phyloP scores from a whole-genome alignment of 2,329 filamentous ascomycete species.

The Coniochaeta pulveracea region DNA sequence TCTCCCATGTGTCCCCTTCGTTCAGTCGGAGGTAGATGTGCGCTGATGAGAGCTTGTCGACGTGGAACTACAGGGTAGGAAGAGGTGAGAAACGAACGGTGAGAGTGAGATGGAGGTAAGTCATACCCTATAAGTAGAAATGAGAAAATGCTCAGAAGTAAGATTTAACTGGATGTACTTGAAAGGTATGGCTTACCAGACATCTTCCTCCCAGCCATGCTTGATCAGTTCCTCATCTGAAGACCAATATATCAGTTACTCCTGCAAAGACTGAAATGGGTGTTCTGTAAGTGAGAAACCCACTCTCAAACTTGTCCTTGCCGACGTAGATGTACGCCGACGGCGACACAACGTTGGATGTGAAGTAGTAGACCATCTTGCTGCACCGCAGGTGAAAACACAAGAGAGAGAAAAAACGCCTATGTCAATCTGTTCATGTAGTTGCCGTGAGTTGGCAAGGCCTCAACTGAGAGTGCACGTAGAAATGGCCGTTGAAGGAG shows the following conservation, averaged over 20 bases:
- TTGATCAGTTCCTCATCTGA: conserved; percentile 94
- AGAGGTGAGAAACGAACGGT: conserved; percentile 3
- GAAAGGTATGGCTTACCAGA: conserved; percentile 53
- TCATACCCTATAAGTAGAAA: conserved; percentile 22
- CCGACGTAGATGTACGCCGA: conserved; percentile 88
- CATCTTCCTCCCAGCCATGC: conserved; percentile 86
- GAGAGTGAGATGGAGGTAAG: background rate
- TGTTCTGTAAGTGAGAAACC: no score
- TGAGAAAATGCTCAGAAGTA: conserved; percentile 5
- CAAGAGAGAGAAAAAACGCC: background rate
- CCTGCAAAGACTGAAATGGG: conserved; percentile 4
- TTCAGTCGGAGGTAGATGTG: conserved; percentile 87
- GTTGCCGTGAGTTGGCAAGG: conserved; percentile 1
- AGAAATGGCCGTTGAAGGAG: no score
- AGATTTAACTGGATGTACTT: background rate
- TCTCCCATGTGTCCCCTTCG: conserved; percentile 73
- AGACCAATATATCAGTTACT: background rate
- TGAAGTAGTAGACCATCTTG: conserved; percentile 92
- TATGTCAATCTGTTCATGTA: background rate
- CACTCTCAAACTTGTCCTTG: conserved; percentile 98
- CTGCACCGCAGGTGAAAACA: background rate
- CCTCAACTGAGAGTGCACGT: no score
- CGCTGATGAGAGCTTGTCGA: conserved; percentile 90
- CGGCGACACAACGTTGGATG: conserved; percentile 71
- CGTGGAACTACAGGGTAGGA: conserved; percentile 61